Base-by-base conservation (phyloP, 495 filamentous ascomycete genomes). In the Penicillium angulare region DNA sequence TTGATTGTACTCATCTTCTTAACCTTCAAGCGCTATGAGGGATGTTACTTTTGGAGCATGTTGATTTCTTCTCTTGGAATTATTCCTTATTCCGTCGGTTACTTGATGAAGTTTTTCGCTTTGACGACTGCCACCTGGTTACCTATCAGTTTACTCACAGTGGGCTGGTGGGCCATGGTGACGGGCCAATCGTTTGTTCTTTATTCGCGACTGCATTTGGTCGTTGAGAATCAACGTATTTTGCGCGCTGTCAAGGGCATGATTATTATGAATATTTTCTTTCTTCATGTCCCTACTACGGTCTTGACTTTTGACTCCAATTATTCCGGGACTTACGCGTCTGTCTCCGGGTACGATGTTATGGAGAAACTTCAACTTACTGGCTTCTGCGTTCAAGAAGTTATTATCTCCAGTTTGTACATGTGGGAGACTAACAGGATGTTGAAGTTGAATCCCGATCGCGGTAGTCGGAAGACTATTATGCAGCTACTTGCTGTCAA, bases 1-100 rank as follows among this genome's bases (percentile, higher is more conserved):
- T 55, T 70, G 31, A 57, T 67, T 29, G 50, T 73, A 20, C 65
- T 71, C 48, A 74, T 80, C 44, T 68, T 70, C 50, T 52, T 68
- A 21, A 66, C 63, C 34, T 76, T 76, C 56, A 68, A 66, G 24
- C 66, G 69, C 27, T 62, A 61, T 32, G 52, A 60, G 13, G 73
- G 73, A 9, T 57, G 70, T 4, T 76, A 76, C 52, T 76, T 71
- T 41, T 76, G 71, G 73, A 66, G 60, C 29, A 62, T 76, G 59
- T 27, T 66, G 27, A 51, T 74, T 10, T 51, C 71, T n/a, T 65
- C 59, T 9, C 43, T 66, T 16, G 68, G 68, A 3, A 67, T 64
- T 24, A 31, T 61, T 4, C 55, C 72, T 0, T 64, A 75, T 51
- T 61, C 63, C 2, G 39, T 72, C 29, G 71, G 63, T 10, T 59